phyloP scores from a whole-genome alignment of 108 stramenopile genomes.

The Skeletonema tropicum region DNA sequence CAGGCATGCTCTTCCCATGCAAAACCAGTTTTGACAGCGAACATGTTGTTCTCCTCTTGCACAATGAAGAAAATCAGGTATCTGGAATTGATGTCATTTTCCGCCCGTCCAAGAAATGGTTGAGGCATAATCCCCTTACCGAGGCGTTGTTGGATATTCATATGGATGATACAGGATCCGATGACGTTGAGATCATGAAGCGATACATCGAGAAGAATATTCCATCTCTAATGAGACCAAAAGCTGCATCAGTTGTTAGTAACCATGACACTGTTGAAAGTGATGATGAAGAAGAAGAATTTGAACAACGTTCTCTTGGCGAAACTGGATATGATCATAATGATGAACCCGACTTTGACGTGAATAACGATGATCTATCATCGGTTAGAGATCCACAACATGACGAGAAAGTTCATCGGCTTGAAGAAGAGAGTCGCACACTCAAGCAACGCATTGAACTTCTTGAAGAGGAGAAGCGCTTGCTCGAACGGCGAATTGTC shows the following conservation, averaged over 20 bases:
- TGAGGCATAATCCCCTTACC: background rate
- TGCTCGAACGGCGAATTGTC: background rate
- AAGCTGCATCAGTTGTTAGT: background rate
- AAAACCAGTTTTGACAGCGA: background rate
- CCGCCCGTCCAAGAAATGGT: background rate
- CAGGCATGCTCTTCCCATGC: background rate
- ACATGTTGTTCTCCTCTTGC: background rate
- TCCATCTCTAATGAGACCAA: background rate
- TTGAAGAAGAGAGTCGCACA: background rate
- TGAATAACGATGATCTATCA: background rate
- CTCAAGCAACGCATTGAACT: background rate
- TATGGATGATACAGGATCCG: background rate
- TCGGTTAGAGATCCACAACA: background rate
- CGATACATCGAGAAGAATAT: background rate
- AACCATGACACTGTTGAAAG: background rate
- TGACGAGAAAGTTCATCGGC: background rate
- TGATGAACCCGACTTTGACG: background rate
- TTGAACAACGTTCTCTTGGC: background rate
- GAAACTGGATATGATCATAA: background rate
- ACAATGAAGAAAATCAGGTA: background rate
- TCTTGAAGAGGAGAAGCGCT: conserved; percentile 4
- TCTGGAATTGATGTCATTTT: background rate
- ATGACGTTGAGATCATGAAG: background rate
- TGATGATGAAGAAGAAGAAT: background rate
- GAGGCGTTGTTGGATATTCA: background rate